These are phyloP conservation scores for Penicillium antarcticum DNA, from an alignment of 495 filamentous ascomycete species.

Conservation along the genomic window DNA sequence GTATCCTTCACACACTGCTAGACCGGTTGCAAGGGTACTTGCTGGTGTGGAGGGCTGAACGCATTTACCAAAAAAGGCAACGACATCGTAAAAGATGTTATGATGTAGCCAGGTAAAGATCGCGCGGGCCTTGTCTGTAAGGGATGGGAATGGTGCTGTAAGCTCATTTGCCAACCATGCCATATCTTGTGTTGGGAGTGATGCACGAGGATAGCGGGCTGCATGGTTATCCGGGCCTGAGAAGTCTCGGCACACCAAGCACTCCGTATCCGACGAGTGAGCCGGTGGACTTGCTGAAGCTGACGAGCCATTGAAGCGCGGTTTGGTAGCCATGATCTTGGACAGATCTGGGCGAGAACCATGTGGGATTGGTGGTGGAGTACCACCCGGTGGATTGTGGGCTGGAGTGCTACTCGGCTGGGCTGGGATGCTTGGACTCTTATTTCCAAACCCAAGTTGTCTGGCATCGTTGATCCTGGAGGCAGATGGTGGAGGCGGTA, in stretches of 20 bases:
- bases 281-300: conserved; percentile 13
- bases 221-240: conserved; percentile 76
- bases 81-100: conserved; percentile 81
- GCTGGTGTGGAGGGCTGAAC: conserved; percentile 65
- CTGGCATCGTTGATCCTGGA: conserved; percentile 30
- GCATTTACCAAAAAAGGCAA: conserved; percentile 68
- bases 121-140: conserved; percentile 83
- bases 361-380: conserved; percentile 55
- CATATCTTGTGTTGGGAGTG: conserved; percentile 62
- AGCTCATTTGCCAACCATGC: conserved; percentile 72
- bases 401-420: conserved; percentile 12
- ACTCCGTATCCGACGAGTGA: conserved; percentile 37
- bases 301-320: conserved; percentile 30
- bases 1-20: conserved; percentile 91
- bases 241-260: conserved; percentile 84
- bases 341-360: conserved; percentile 57
- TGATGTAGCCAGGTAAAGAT: conserved; percentile 97
- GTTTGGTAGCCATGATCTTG: conserved; percentile 52
- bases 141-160: conserved; percentile 72
- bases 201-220: conserved; percentile 67
- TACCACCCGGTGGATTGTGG: conserved; percentile 7
- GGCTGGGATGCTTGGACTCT: conserved; percentile 18
- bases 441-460: conserved; percentile 39
- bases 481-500: conserved; percentile 35
- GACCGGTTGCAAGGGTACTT: conserved; percentile 64